phyloP scores from a whole-genome alignment of 2,329 filamentous ascomycete genomes.

The Tolypocladium album region DNA sequence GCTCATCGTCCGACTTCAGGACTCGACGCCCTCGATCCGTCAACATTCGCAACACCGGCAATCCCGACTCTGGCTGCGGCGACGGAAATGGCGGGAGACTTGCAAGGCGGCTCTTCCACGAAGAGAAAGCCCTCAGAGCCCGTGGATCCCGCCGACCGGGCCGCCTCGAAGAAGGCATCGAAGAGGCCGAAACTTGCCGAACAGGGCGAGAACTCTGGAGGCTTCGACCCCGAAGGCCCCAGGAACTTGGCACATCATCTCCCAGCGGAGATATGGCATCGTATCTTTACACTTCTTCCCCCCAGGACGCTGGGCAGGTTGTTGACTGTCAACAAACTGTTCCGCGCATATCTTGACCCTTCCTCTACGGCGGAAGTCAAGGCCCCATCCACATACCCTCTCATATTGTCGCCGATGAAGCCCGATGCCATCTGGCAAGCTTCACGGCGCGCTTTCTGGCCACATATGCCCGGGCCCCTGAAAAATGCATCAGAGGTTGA shows the following conservation, averaged over 20 bases:
- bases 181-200: conserved; percentile 4
- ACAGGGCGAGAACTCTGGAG: neutral
- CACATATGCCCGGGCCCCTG: conserved; percentile 59
- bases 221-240: neutral
- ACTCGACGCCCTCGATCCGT: neutral
- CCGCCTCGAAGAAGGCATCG: conserved; percentile 3
- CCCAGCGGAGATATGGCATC: conserved; percentile 58
- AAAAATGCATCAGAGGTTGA: conserved; percentile 55
- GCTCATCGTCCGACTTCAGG: neutral
- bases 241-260: conserved; percentile 19
- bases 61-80: neutral
- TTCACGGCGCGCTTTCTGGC: conserved; percentile 55
- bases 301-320: conserved; percentile 53
- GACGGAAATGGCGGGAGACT: neutral
- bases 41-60: neutral
- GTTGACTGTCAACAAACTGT: conserved; percentile 56
- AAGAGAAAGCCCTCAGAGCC: conserved; percentile 4
- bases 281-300: conserved; percentile 55
- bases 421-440: conserved; percentile 61
- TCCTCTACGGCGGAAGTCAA: conserved; percentile 19
- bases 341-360: conserved; percentile 49
- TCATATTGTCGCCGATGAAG: conserved; percentile 27
- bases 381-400: conserved; percentile 7
- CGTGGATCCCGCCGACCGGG: neutral
- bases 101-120: neutral